Conservation (phyloP, 2,329 filamentous ascomycete genomes). For the Ophiostoma fasciatum region DNA sequence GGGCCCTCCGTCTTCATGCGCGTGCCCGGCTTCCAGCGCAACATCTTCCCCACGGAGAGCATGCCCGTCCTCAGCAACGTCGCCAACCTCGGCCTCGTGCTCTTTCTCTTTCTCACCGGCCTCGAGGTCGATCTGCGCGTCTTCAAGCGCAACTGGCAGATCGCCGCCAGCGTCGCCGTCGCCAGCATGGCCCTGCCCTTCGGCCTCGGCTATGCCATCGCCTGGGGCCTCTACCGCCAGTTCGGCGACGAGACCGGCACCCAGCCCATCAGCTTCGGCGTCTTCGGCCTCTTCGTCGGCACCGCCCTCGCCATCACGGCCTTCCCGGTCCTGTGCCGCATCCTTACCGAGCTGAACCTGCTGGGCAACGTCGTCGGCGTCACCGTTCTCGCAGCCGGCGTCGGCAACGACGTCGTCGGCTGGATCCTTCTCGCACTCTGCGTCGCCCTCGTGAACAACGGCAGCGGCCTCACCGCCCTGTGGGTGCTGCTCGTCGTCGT, state of each 20-base stretch:
- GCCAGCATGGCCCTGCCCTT: constrained; percentile 75
- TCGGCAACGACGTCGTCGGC: constrained; percentile 81
- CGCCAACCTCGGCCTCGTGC: constrained; percentile 68
- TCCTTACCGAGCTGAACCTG: constrained; percentile 79
- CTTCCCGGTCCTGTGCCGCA: constrained; percentile 84
- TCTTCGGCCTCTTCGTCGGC: constrained; percentile 63
- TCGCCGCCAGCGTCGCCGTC: constrained; percentile 62
- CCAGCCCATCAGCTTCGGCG: constrained; percentile 31
- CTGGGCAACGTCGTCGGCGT: constrained; percentile 72
- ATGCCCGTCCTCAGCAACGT: constrained; percentile 64
- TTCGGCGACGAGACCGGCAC: constrained; percentile 37
- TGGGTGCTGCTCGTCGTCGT: constrained; percentile 66
- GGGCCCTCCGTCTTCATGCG: constrained; percentile 81
- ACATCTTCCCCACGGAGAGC: constrained; percentile 64
- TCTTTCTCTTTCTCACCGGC: constrained; percentile 80
- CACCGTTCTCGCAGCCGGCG: constrained; percentile 77
- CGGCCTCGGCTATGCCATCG: constrained; percentile 63
- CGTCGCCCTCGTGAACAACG: constrained; percentile 82
- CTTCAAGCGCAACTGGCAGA: constrained; percentile 64
- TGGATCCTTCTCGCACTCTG: constrained; percentile 91
- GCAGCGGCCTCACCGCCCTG: constrained; percentile 65
- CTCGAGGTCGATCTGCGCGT: constrained; percentile 74
- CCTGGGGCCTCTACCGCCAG: constrained; percentile 65
- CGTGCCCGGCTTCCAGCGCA: constrained; percentile 59
- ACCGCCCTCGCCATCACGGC: constrained; percentile 88